phyloP scores from a whole-genome alignment of 305 asterid genomes.

The Fraxinus latifolia region DNA sequence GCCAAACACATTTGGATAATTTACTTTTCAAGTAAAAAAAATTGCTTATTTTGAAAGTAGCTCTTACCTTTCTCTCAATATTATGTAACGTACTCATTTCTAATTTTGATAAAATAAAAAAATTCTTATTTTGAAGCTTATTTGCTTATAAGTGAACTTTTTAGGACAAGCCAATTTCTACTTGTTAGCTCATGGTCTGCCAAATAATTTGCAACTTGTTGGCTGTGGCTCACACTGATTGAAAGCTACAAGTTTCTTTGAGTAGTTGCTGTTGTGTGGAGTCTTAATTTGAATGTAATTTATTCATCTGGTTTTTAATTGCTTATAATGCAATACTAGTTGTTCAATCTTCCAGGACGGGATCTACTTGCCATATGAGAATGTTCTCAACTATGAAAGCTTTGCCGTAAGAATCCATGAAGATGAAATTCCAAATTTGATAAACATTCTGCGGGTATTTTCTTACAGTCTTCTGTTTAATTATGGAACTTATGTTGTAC shows the following conservation, averaged over 20 bases:
- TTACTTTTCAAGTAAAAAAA: not conserved
- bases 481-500: not conserved
- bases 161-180: not conserved
- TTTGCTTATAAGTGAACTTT: not conserved
- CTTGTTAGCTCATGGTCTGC: not conserved
- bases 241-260: not conserved
- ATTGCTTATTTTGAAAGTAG: not conserved
- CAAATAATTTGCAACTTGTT: not conserved
- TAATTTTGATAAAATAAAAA: not conserved
- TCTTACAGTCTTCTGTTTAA: conserved; percentile 17
- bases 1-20: not conserved
- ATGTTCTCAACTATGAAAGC: conserved; percentile 75
- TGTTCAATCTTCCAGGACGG: conserved; percentile 57
- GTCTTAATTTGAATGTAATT: not conserved
- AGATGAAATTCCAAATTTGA: conserved; percentile 78
- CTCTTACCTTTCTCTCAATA: not conserved
- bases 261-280: not conserved
- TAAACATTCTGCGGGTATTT: conserved; percentile 73
- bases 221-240: not conserved
- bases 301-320: not conserved
- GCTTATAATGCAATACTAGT: not conserved
- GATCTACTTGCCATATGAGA: conserved; percentile 87
- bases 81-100: not conserved
- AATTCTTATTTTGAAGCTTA: not conserved
- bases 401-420: conserved; percentile 88